Conservation (phyloP, 208 protist species). For the Leishmania turanica region DNA sequence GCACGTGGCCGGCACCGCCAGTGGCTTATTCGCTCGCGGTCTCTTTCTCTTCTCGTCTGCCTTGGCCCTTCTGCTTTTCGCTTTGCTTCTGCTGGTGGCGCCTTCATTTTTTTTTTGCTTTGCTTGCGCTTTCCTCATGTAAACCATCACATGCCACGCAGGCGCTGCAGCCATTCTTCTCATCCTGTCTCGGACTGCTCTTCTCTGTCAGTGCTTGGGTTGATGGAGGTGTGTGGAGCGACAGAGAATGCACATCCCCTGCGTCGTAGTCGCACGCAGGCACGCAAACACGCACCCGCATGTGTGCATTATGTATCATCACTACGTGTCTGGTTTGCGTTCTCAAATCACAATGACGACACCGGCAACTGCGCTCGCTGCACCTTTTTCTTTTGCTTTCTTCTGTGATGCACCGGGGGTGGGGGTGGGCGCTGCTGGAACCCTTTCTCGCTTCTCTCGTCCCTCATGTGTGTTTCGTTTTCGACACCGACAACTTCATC, state of each 20-base stretch:
- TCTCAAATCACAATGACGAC: neutral
- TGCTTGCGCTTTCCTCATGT: neutral
- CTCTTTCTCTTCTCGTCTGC: slow-evolving; percentile 5
- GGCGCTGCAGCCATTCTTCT: neutral
- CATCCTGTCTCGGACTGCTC: neutral
- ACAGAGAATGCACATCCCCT: neutral
- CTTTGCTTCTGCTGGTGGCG: neutral
- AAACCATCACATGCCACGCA: neutral
- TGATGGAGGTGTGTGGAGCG: neutral
- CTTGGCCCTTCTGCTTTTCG: neutral
- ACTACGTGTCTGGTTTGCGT: neutral
- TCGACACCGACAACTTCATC: neutral
- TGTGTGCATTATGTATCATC: neutral
- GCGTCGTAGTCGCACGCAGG: neutral
- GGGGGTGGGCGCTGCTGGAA: neutral
- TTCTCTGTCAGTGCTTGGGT: neutral
- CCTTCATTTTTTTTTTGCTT: neutral
- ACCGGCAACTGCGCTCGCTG: neutral
- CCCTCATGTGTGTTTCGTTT: neutral
- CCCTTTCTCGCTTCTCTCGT: neutral
- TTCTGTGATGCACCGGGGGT: neutral
- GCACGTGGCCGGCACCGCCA: neutral
- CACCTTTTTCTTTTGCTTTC: slow-evolving; percentile 13
- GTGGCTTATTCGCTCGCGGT: neutral
- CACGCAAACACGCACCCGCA: neutral